Percentiles rank a stretch among this genome's conserved stretches.
These are phyloP conservation scores for Epichloe sibirici DNA, from an alignment of 2,329 filamentous ascomycete species.

Conservation along the genomic window DNA sequence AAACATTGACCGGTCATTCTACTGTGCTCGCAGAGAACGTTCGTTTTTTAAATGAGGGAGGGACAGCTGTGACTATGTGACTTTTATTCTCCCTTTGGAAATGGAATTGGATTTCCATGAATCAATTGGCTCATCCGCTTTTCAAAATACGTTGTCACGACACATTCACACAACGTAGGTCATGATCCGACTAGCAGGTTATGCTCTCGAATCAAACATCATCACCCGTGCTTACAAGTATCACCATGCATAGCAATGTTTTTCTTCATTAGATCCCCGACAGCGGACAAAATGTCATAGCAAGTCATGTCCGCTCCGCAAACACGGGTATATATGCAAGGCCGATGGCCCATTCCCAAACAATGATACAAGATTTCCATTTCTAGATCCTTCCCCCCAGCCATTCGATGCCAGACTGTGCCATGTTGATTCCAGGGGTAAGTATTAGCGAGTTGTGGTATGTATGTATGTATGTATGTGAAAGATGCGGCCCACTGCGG, in stretches of 20 bases:
- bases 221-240: neutral
- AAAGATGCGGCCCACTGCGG: neutral
- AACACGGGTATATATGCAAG: conserved; percentile 1
- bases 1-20: too few relatives aligned
- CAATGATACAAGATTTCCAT: neutral
- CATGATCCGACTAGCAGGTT: too few relatives aligned
- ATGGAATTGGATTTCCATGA: too few relatives aligned
- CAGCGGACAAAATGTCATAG: neutral
- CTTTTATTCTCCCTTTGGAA: too few relatives aligned
- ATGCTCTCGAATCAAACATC: neutral
- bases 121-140: too few relatives aligned
- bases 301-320: neutral
- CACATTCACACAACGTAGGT: too few relatives aligned
- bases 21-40: too few relatives aligned
- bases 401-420: neutral
- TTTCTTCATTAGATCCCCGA: neutral
- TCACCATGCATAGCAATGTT: neutral
- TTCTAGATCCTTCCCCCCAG: neutral
- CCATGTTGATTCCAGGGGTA: neutral
- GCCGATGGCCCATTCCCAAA: neutral
- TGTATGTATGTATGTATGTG: neutral
- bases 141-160: too few relatives aligned
- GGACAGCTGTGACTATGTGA: too few relatives aligned
- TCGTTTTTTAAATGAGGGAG: too few relatives aligned
- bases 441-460: neutral